phyloP scores from a whole-genome alignment of 2,329 filamentous ascomycete genomes.

The Canariomyces notabilis region DNA sequence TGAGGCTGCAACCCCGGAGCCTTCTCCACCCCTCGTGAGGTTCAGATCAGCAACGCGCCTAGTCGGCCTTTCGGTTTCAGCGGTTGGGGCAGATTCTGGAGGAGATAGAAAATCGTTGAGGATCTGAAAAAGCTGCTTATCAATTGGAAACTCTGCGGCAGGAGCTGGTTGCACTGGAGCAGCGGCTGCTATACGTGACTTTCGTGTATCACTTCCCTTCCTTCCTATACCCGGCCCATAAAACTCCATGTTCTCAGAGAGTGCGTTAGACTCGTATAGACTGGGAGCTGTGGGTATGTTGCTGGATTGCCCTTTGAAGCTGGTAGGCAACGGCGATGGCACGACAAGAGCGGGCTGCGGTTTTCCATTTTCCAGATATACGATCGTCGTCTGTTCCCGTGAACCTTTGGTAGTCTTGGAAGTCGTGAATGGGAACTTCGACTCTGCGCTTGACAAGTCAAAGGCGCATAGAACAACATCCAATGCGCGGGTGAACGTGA shows the following conservation, averaged over 20 bases:
- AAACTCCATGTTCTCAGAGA: conserved; percentile 22
- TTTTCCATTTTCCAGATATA: conserved; percentile 20
- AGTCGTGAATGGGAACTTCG: conserved; percentile 34
- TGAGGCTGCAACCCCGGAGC: conserved; percentile 39
- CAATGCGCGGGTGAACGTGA: conserved; percentile 41
- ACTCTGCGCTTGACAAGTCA: conserved; percentile 39
- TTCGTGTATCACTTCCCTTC: background rate
- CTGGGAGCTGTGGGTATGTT: conserved; percentile 5
- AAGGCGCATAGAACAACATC: conserved; percentile 47
- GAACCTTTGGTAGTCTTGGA: conserved; percentile 10
- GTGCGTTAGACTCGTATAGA: conserved; percentile 20
- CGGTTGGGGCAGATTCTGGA: conserved; percentile 29
- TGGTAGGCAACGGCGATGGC: background rate
- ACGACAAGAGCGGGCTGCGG: conserved; percentile 1
- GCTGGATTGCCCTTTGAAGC: background rate
- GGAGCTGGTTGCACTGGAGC: background rate
- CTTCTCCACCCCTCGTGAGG: conserved; percentile 45
- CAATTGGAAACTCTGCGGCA: conserved; percentile 27
- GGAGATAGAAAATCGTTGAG: conserved; percentile 46
- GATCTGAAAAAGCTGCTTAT: conserved; percentile 42
- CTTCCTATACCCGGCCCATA: conserved; percentile 14
- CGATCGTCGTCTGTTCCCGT: conserved; percentile 15
- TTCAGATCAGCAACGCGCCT: conserved; percentile 29
- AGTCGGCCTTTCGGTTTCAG: conserved; percentile 21
- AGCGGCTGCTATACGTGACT: background rate